Conservation (phyloP, 225 moss, liverwort and hornwort species). For the Takakia lepidozioides region DNA sequence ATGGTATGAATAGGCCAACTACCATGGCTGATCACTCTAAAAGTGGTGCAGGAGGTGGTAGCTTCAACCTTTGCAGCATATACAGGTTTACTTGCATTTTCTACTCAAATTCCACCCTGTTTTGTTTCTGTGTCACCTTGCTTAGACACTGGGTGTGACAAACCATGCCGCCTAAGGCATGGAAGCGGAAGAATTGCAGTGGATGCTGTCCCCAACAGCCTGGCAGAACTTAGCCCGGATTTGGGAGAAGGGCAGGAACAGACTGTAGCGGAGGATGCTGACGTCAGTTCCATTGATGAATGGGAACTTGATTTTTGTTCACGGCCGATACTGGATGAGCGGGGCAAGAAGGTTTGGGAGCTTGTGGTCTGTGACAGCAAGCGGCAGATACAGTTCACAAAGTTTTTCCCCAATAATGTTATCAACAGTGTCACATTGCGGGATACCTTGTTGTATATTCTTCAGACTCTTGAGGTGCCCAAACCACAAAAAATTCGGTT, state of each 20-base stretch:
- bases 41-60: no score
- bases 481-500: constrained; percentile 91
- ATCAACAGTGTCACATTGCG: constrained; percentile 94
- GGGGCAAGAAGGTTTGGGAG: constrained; percentile 98
- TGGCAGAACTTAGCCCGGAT: constrained; percentile 51
- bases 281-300: constrained; percentile 62
- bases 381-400: constrained; percentile 80
- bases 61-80: no score
- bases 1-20: no score
- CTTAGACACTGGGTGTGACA: no score
- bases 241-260: constrained; percentile 76
- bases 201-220: constrained; percentile 34
- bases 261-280: constrained; percentile 71
- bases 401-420: constrained; percentile 85
- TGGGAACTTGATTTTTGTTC: constrained; percentile 99
- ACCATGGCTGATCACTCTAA: no score
- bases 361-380: constrained; percentile 87
- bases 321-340: constrained; percentile 75
- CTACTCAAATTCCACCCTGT: no score
- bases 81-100: no score
- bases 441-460: constrained; percentile 77
- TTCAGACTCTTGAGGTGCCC: constrained; percentile 75
- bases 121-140: no score
- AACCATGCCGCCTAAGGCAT: no score
- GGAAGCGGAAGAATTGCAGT: constrained; percentile 21